Evolutionary conservation across 2,329 filamentous ascomycete species (phyloP), one percentile per base, ranked within the genome.

Genomic region (Pseudogymnoascus sp.): DNA sequence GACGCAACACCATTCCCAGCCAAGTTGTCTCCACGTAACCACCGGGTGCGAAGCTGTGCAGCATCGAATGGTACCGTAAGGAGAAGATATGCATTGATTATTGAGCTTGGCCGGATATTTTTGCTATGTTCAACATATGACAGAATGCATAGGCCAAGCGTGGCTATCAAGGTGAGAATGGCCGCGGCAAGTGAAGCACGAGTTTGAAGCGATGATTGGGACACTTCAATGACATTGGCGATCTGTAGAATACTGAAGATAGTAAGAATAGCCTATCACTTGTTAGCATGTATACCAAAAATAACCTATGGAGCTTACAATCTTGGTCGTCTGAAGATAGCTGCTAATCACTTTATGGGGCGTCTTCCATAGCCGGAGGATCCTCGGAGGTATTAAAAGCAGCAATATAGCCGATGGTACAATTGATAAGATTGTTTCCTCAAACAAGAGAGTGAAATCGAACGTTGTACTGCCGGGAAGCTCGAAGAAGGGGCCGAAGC

Each of bases 361-460:
- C 33, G 65, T 65, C 31, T 62, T 63, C 38, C 42, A 40, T 15
- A 69, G 60, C 31, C 47, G 42, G 5, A 63, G 62, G 38, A 70
- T 38, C 57, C 70, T 66, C 4, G 66, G 28, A 1, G 68, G 69
- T 15, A 68, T 21, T 10, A 67, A 42, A 17, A 70, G 38, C 35
- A 72, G 40, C 10, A 72, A 62, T 4, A 71, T 28, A 62, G 65
- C 61, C 4, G 68, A 69, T 7, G 70, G 70, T 28, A 53, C 35
- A n/a, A 72, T 71, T 17, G 69, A 68, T 15, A 72, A 53, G 9
- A 71, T 69, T 9, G 68, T 65, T 59, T 72, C 69, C 61, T 72
- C 70, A 44, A 72, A 72, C 0, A 71, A 53, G 17, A 72, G 64
- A 38, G 69, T 71, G 64, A 72, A 72, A 62, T 71, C 68, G 31